Percentiles rank a stretch among this genome's conserved stretches.
These are phyloP conservation scores for Wickerhamomyces alni DNA, from an alignment of 805 yeast genomes.

Conservation along the genomic window DNA sequence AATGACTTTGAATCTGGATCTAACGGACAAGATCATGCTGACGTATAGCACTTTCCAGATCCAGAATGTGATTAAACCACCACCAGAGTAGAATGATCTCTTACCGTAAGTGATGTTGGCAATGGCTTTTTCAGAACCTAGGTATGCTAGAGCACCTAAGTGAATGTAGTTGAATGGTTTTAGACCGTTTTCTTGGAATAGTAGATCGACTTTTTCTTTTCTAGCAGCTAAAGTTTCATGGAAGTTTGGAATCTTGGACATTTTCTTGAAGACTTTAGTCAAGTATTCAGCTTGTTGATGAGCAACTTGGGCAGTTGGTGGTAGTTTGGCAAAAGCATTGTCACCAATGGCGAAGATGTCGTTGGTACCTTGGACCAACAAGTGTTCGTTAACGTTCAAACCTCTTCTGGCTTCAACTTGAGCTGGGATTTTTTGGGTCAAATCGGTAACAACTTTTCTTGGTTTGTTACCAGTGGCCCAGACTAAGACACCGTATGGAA, in stretches of 20 bases:
- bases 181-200: slow-evolving; percentile 41
- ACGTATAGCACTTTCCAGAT: slow-evolving; percentile 93
- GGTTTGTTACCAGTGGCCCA: slow-evolving; percentile 98
- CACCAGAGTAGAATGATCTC: slow-evolving; percentile 77
- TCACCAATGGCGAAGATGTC: slow-evolving; percentile 90
- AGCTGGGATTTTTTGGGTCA: slow-evolving; percentile 66
- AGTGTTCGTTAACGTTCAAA: slow-evolving; percentile 68
- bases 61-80: slow-evolving; percentile 83
- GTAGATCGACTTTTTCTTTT: slow-evolving; percentile 32
- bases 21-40: slow-evolving; percentile 80
- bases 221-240: slow-evolving; percentile 29
- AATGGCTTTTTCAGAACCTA: slow-evolving; percentile 90
- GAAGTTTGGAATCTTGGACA: slow-evolving; percentile 32
- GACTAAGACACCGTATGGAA: slow-evolving; percentile 89
- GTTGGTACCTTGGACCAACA: slow-evolving; percentile 75
- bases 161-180: slow-evolving; percentile 76
- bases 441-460: slow-evolving; percentile 62
- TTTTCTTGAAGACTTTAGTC: slow-evolving; percentile 63
- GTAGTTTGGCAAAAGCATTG: slow-evolving; percentile 81
- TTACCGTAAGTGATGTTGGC: slow-evolving; percentile 82
- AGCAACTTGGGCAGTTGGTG: slow-evolving; percentile 97
- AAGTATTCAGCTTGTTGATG: slow-evolving; percentile 86
- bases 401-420: slow-evolving; percentile 86
- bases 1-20: slow-evolving; percentile 79
- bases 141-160: slow-evolving; percentile 89